These are phyloP conservation scores for Saccharomyces paradoxus DNA, from an alignment of 805 yeast species.

Conservation along the genomic window DNA sequence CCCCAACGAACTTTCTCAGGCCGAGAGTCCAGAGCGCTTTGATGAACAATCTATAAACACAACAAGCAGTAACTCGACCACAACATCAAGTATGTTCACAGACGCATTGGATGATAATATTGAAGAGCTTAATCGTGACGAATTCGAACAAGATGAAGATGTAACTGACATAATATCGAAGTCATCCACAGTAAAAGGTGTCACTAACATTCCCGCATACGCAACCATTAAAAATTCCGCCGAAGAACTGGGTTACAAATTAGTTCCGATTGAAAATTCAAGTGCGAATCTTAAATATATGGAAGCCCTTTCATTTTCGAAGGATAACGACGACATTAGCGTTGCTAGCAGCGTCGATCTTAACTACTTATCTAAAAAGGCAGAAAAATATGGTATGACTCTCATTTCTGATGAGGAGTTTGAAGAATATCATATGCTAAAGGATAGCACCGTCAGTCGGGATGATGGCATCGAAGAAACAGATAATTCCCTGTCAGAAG, in stretches of 20 bases:
- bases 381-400: conserved; percentile 19
- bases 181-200: conserved; percentile 6
- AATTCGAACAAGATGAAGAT: background rate
- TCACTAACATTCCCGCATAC: background rate
- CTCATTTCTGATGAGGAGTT: conserved; percentile 8
- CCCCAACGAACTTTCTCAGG: conserved; percentile 4
- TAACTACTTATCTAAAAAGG: conserved; percentile 13
- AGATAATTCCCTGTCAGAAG: background rate
- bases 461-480: background rate
- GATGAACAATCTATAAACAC: conserved; percentile 14
- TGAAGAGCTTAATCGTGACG: background rate
- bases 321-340: conserved; percentile 7
- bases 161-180: conserved; percentile 3
- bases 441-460: background rate
- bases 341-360: conserved; percentile 2
- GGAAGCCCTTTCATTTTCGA: background rate
- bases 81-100: background rate
- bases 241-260: conserved; percentile 8
- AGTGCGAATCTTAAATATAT: background rate
- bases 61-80: background rate
- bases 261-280: conserved; percentile 7
- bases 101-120: background rate
- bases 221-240: conserved; percentile 9
- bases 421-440: conserved; percentile 3
- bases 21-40: conserved; percentile 2